Evolutionary conservation across 768 basidiomycete species (phyloP).

Genomic region (Coprinopsis marcescibilis): DNA sequence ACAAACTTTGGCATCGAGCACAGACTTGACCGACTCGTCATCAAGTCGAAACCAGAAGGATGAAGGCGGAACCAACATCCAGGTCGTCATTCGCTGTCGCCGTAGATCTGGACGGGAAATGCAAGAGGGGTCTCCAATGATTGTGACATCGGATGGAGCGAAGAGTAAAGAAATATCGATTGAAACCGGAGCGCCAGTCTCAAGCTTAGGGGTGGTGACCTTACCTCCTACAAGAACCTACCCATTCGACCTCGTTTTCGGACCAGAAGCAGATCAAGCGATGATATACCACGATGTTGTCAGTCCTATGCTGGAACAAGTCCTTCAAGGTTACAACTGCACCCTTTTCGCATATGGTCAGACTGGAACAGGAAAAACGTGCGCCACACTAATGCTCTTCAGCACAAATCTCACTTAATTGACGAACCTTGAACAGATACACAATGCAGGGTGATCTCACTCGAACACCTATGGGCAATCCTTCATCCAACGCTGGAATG

Average conservation of each 20-base stretch:
- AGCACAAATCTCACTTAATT: conserved; percentile 3
- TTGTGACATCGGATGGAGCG: conserved; percentile 73
- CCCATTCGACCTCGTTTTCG: conserved; percentile 93
- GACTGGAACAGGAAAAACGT: conserved; percentile 99
- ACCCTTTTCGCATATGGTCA: conserved; percentile 98
- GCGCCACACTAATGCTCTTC: conserved; percentile 25
- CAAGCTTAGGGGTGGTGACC: conserved; percentile 67
- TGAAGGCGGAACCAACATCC: conserved; percentile 76
- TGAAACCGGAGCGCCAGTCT: conserved; percentile 65
- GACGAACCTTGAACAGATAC: conserved; percentile 39
- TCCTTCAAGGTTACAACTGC: conserved; percentile 95
- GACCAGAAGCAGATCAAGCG: conserved; percentile 93
- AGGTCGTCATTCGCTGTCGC: conserved; percentile 88
- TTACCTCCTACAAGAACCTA: conserved; percentile 81
- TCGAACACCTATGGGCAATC: conserved; percentile 80
- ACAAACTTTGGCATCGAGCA: conserved; percentile 4
- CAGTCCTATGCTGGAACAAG: conserved; percentile 86
- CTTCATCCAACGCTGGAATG: conserved; percentile 88
- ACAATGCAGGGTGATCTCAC: conserved; percentile 97
- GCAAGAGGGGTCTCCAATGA: conserved; percentile 80
- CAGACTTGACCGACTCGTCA: conserved; percentile 2
- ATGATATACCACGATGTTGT: conserved; percentile 94
- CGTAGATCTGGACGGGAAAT: conserved; percentile 83
- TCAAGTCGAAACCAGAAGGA: conserved; percentile 15
- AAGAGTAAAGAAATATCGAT: conserved; percentile 74